phyloP scores from a whole-genome alignment of 768 basidiomycete genomes.

The Kwoniella dejecticola region DNA sequence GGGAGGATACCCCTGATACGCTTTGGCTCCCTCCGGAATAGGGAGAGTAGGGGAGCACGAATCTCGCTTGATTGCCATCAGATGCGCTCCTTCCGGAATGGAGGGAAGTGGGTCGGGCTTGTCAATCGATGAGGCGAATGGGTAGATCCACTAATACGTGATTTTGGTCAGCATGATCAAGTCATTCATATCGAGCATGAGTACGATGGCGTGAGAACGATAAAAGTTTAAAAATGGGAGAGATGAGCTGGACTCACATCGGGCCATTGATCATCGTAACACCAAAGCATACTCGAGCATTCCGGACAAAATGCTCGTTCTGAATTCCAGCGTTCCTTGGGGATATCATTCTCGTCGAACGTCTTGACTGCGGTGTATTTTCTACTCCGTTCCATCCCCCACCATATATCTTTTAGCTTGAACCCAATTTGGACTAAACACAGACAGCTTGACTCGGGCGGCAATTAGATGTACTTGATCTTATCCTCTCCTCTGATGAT shows the following conservation, averaged over 20 bases:
- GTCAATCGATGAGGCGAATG: conserved; percentile 53
- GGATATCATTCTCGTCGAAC: conserved; percentile 46
- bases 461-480: conserved; percentile 51
- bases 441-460: too few species aligned
- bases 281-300: conserved; percentile 54
- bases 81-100: conserved; percentile 32
- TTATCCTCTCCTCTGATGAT: conserved; percentile 50
- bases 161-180: too few species aligned
- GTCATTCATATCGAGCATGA: too few species aligned
- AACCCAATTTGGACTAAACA: too few species aligned
- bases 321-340: conserved; percentile 33
- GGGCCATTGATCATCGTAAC: conserved; percentile 50
- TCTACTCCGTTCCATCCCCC: conserved; percentile 16
- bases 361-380: conserved; percentile 42
- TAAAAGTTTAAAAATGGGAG: too few species aligned
- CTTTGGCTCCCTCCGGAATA: conserved; percentile 42
- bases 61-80: conserved; percentile 46
- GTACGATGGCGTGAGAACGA: too few species aligned
- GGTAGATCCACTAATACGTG: conserved; percentile 57
- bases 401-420: conserved; percentile 1
- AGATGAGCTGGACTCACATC: conserved; percentile 32
- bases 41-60: conserved; percentile 46
- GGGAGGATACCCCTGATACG: conserved; percentile 43
- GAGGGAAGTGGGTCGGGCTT: conserved; percentile 47
- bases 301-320: conserved; percentile 50